Evolutionary conservation across 139 green algal species (phyloP).

Genomic region (Haematococcus lacustris): DNA sequence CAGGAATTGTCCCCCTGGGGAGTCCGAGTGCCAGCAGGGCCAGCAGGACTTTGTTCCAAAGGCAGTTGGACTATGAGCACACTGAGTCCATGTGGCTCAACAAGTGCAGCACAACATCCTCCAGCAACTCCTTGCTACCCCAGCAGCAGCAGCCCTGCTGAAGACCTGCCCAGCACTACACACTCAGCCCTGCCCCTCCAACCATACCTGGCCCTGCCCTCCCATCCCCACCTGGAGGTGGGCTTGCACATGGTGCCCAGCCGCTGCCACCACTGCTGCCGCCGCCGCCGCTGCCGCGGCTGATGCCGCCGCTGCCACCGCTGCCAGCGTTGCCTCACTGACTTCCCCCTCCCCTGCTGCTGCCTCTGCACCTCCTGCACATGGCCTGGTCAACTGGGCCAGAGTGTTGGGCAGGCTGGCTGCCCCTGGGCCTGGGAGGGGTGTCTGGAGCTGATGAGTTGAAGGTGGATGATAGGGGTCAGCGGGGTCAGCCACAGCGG

Average conservation of each 20-base stretch:
- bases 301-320: constrained; percentile 54
- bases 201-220: not conserved
- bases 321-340: constrained; percentile 49
- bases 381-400: not conserved
- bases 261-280: constrained; percentile 59
- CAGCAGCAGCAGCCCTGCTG: no score
- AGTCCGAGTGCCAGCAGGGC: no score
- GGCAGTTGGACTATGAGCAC: no score
- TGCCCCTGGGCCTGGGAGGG: not conserved
- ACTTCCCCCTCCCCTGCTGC: constrained; percentile 5
- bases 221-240: constrained; percentile 42
- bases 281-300: constrained; percentile 55
- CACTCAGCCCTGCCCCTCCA: no score
- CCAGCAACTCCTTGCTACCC: no score
- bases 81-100: no score
- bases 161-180: no score
- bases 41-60: no score
- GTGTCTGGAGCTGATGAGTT: not conserved
- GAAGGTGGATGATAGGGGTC: no score
- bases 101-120: no score
- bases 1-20: no score
- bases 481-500: no score
- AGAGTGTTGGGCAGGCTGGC: not conserved
- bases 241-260: constrained; percentile 51
- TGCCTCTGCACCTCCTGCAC: not conserved